Evolutionary conservation across 768 basidiomycete species (phyloP), one percentile per base, ranked within the genome.

Genomic region (Russula emetica): DNA sequence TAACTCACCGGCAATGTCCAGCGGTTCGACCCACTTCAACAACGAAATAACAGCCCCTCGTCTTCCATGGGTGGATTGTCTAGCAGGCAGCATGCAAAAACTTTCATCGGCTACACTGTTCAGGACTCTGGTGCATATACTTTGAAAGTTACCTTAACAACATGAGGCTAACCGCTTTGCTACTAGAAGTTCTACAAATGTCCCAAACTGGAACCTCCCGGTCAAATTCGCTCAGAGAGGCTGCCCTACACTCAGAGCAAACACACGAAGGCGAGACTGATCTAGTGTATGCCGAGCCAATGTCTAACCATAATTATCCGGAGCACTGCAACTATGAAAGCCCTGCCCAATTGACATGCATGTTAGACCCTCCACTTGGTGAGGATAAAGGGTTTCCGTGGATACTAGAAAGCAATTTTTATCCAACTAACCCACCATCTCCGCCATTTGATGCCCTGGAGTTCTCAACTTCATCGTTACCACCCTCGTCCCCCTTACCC

Each of bases 401-500:
- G 38, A 6, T 36, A 26, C 24, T 30, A 28, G 49, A 38, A 50
- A 20, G 24, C 16, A 32, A 26, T 7, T 2, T 42, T 14, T 20
- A 28, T 16, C 5, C 24, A 28, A n/a, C 16, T n/a, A 13, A 34
- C 45, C 22, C 40, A 6, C 44, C 55, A 38, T 10, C 49, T 5
- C 49, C 22, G 13, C 60, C 64, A 51, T 65, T 65, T 52, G 54
- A 61, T 45, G 49, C 42, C 26, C 24, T 65, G 32, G 64, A 65
- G 40, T 56, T 61, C 32, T 20, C 54, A 16, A 61, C 64, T 24
- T 65, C 64, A 0, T 55, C 64, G 30, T 28, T 65, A 28, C 64
- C 64, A n/a, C 64, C 64, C 10, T 65, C 64, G 20, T 65, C 64
- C 18, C 64, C 64, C 20, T 28, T 65, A 14, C 40, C 50, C 5